These are phyloP conservation scores for Patellifolia procumbens DNA, from an alignment of 179 eudicot genomes.

Conservation along the genomic window DNA sequence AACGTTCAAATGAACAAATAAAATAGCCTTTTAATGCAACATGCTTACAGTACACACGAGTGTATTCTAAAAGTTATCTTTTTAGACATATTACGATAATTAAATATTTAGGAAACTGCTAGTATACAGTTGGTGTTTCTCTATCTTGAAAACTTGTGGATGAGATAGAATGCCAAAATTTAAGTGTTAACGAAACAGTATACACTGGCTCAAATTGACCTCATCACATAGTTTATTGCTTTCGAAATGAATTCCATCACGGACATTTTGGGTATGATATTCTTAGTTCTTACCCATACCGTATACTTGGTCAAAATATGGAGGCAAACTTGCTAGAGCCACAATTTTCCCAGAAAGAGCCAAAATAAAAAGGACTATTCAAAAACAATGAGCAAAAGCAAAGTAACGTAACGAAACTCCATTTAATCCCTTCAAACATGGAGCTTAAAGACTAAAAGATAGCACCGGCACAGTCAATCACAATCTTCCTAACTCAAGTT, in stretches of 20 bases:
- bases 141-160: no score
- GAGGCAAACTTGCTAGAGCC: not conserved
- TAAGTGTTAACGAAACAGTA: no score
- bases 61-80: no score
- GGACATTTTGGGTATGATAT: not conserved
- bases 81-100: no score
- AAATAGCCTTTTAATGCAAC: no score
- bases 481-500: conserved; percentile 4
- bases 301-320: not conserved
- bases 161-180: no score
- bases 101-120: no score
- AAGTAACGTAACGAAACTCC: no score
- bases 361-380: not conserved
- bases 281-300: no score
- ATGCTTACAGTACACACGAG: no score
- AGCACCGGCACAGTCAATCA: not conserved
- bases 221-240: not conserved
- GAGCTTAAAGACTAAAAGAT: not conserved
- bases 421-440: not conserved
- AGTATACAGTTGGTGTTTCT: no score
- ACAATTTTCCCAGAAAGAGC: not conserved
- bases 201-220: not conserved
- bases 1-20: no score
- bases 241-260: not conserved
- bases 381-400: not conserved